Conservation (phyloP, 2,329 filamentous ascomycete genomes). For the Penicillium freii region DNA sequence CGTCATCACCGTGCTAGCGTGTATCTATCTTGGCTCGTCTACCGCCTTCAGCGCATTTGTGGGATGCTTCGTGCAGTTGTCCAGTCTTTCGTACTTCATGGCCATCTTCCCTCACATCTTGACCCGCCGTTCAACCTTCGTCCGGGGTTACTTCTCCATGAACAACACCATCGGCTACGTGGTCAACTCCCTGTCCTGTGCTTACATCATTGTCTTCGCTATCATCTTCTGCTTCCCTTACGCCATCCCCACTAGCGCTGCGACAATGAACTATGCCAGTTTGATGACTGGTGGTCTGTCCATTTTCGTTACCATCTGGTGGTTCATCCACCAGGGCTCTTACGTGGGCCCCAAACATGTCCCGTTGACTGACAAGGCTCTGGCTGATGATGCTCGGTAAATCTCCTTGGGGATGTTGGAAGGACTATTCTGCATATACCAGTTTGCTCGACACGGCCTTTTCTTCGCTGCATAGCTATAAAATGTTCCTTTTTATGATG, state of each 20-base stretch:
- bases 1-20: conserved; percentile 54
- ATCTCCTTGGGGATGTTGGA: background rate
- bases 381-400: conserved; percentile 34
- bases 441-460: conserved; percentile 16
- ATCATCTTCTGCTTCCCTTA: conserved; percentile 62
- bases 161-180: conserved; percentile 49
- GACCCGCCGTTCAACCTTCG: conserved; percentile 53
- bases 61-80: conserved; percentile 59
- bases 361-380: conserved; percentile 34
- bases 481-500: conserved; percentile 11
- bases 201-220: conserved; percentile 56
- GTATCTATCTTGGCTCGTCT: conserved; percentile 55
- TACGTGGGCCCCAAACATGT: conserved; percentile 41
- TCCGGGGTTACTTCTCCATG: conserved; percentile 55
- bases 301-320: conserved; percentile 51
- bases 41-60: conserved; percentile 59
- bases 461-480: conserved; percentile 11
- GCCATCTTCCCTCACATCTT: conserved; percentile 54
- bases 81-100: conserved; percentile 54
- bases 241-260: conserved; percentile 45
- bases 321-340: conserved; percentile 33
- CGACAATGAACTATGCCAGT: conserved; percentile 55
- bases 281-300: conserved; percentile 54
- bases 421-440: conserved; percentile 16
- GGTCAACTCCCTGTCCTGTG: conserved; percentile 52